Conservation (phyloP, 331 rosid genomes). For the Pyracantha coccinea region DNA sequence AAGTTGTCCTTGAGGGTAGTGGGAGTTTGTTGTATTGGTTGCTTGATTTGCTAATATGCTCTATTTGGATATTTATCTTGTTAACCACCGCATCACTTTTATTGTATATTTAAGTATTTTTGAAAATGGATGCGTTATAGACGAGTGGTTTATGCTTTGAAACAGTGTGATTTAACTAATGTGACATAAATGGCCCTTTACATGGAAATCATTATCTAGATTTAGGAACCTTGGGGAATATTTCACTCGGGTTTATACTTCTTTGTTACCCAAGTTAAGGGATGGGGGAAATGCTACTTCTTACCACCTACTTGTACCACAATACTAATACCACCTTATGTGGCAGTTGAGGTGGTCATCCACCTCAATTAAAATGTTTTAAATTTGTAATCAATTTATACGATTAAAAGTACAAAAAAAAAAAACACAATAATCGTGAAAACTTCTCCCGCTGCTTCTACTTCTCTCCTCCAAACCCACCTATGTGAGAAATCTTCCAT, state of each 20-base stretch:
- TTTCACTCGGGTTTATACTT: not conserved
- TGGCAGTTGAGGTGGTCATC: not conserved
- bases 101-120: not conserved
- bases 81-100: not conserved
- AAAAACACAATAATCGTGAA: no score
- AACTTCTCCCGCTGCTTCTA: no score
- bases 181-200: not conserved
- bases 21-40: not conserved
- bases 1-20: not conserved
- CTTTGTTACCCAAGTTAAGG: not conserved
- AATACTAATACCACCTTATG: not conserved
- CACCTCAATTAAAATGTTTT: no score
- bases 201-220: not conserved
- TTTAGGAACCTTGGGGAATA: not conserved
- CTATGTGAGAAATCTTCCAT: no score
- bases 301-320: not conserved
- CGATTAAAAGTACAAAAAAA: no score
- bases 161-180: no score
- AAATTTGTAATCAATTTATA: no score
- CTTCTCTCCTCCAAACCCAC: no score
- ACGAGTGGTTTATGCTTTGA: not conserved
- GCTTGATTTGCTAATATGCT: not conserved
- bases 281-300: not conserved
- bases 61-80: not conserved
- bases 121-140: not conserved